Percentiles rank a stretch among this genome's conserved stretches.
These are phyloP conservation scores for Mucor racemosus DNA, from an alignment of 371 early-diverging fungal species.

Conservation along the genomic window DNA sequence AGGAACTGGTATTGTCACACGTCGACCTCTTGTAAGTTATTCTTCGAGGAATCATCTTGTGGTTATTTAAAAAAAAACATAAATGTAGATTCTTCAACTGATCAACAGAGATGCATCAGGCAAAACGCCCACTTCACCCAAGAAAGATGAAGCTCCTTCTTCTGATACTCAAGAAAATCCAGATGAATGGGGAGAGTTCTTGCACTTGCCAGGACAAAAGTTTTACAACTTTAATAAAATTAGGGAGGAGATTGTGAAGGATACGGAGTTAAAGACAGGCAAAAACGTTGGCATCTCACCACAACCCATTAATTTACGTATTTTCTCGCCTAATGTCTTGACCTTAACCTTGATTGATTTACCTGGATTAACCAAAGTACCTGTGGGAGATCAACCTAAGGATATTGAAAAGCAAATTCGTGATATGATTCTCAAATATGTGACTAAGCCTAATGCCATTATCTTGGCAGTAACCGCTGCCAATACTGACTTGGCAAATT, in stretches of 20 bases:
- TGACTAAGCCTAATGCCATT: constrained; percentile 93
- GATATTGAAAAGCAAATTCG: constrained; percentile 98
- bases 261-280: constrained; percentile 94
- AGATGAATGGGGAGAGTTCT: constrained; percentile 96
- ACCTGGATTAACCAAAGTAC: constrained; percentile 98
- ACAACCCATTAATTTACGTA: constrained; percentile 92
- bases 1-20: constrained; percentile 95
- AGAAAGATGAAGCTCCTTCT: constrained; percentile 17
- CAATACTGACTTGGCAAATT: constrained; percentile 98
- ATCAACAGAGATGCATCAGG: constrained; percentile 80
- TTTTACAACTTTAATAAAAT: constrained; percentile 94
- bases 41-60: too few species aligned
- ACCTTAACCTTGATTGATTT: constrained; percentile 98
- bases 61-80: too few species aligned
- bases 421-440: constrained; percentile 96
- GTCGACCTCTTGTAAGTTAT: constrained; percentile 84
- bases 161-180: constrained; percentile 50
- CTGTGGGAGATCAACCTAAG: constrained; percentile 98
- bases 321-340: constrained; percentile 95
- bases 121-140: constrained; percentile 12
- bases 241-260: constrained; percentile 90
- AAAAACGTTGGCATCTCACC: constrained; percentile 89
- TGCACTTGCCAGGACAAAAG: constrained; percentile 92
- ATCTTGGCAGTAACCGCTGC: constrained; percentile 98
- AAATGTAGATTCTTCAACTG: constrained; percentile 84